Evolutionary conservation across 129 eudicot genomes (phyloP), one percentile per base, ranked within the genome.

Genomic region (Flaveria ramosissima): DNA sequence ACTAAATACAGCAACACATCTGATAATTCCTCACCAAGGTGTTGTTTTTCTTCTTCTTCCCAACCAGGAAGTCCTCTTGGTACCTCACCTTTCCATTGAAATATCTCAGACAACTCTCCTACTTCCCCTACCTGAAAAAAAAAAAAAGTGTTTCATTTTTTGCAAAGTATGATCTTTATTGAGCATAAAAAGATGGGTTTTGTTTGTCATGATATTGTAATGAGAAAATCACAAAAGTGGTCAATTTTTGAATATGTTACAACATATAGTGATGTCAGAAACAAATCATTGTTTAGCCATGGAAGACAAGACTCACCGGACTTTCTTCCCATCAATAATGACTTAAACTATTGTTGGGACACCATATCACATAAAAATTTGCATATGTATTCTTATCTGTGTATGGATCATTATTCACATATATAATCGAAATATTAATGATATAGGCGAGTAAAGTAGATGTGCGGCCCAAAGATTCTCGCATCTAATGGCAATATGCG

Each of bases 1-100:
- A 90, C 85, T 6, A 90, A 87, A 69, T 90, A 90, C 19, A 90
- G 86, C 77, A 90, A 68, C 57, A 90, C 91, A 79, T 90, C 96
- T 51, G 96, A 88, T 47, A 90, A 78, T 73, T 90, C 93, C 67
- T 88, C 96, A 10, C 96, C 96, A 62, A 90, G 84, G 65, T 90
- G 96, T 66, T 77, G 55, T 76, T 83, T 88, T 73, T 90, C 96
- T 70, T 80, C 79, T 23, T 88, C 89, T 82, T 82, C 76, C 96
- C 96, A 90, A 72, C 77, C 93, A 1, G 93, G 91, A 43, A 90
- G 85, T 43, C 96, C 96, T 78, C 78, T 88, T 70, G 91, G 86
- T 51, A 90, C 96, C 81, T 90, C 96, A 9, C 96, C 96, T 84
- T 84, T 90, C 96, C 96, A 90, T 78, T 90, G 96, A 73, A 90